phyloP scores from a whole-genome alignment of 164 flowering plant genomes.

The Vitis riparia region DNA sequence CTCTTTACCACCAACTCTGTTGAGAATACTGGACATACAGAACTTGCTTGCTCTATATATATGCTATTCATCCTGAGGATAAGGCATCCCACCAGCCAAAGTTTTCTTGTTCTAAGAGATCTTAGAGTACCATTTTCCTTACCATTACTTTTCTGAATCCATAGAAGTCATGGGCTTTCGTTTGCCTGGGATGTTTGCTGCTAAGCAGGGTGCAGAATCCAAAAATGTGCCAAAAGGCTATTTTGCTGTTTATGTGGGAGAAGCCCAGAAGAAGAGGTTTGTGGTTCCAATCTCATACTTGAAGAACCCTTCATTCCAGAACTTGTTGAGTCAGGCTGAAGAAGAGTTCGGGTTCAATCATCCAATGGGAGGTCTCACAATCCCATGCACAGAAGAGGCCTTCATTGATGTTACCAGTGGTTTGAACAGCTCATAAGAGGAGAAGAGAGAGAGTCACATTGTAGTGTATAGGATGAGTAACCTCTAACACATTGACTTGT shows the following conservation, averaged over 20 bases:
- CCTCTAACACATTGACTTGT: no score
- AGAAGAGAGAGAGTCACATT: not conserved
- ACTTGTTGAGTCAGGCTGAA: conserved; percentile 36
- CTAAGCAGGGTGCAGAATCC: not conserved
- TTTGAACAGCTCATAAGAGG: conserved; percentile 16
- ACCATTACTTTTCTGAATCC: not conserved
- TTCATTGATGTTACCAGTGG: conserved; percentile 32
- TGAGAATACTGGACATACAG: no score
- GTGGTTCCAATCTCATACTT: conserved; percentile 43
- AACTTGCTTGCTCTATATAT: no score
- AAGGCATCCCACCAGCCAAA: no score
- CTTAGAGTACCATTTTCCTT: not conserved
- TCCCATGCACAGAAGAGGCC: conserved; percentile 42
- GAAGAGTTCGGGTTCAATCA: conserved; percentile 51
- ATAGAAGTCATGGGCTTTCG: conserved; percentile 1
- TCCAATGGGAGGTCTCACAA: conserved; percentile 50
- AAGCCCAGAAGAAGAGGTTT: conserved; percentile 29
- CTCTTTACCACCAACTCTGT: no score
- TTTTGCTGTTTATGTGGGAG: conserved; percentile 43
- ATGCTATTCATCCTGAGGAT: no score
- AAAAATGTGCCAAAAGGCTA: conserved; percentile 35
- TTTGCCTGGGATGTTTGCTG: not conserved
- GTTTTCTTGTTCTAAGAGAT: no score
- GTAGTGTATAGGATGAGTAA: no score
- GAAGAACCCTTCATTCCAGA: conserved; percentile 43